These are phyloP conservation scores for Protomyces pachydermus DNA, from an alignment of 1,139 yeast species.

Conservation along the genomic window DNA sequence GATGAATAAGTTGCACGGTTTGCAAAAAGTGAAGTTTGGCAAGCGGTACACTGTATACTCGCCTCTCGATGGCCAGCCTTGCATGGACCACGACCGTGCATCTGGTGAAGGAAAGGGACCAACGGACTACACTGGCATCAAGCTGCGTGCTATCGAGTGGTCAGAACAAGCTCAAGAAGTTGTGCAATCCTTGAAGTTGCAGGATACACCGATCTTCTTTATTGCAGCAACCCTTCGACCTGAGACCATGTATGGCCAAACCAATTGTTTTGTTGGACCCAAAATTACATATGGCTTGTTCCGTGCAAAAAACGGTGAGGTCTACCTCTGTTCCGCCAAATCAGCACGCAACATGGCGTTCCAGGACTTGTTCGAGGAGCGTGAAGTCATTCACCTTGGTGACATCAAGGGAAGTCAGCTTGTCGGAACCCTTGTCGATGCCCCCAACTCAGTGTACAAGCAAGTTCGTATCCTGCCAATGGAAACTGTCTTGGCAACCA, in stretches of 20 bases:
- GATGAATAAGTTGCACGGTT: slow-evolving; percentile 77
- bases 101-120: slow-evolving; percentile 97
- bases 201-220: slow-evolving; percentile 62
- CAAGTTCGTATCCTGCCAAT: slow-evolving; percentile 85
- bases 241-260: slow-evolving; percentile 98
- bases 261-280: slow-evolving; percentile 96
- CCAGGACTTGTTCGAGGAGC: slow-evolving; percentile 84
- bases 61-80: slow-evolving; percentile 97
- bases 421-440: slow-evolving; percentile 79
- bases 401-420: slow-evolving; percentile 64
- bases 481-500: slow-evolving; percentile 91
- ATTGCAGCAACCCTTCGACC: slow-evolving; percentile 98
- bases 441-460: slow-evolving; percentile 71
- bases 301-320: slow-evolving; percentile 65
- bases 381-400: slow-evolving; percentile 70
- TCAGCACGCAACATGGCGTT: slow-evolving; percentile 98
- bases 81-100: slow-evolving; percentile 98
- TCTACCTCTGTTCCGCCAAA: slow-evolving; percentile 84
- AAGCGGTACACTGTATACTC: slow-evolving; percentile 97
- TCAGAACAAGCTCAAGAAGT: slow-evolving; percentile 50
- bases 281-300: slow-evolving; percentile 87
- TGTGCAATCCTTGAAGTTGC: slow-evolving; percentile 44
- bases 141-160: slow-evolving; percentile 66
- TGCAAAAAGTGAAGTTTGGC: slow-evolving; percentile 93
- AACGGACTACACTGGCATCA: slow-evolving; percentile 91